Conservation (phyloP, 2,329 filamentous ascomycete genomes). For the Fusarium sp. region DNA sequence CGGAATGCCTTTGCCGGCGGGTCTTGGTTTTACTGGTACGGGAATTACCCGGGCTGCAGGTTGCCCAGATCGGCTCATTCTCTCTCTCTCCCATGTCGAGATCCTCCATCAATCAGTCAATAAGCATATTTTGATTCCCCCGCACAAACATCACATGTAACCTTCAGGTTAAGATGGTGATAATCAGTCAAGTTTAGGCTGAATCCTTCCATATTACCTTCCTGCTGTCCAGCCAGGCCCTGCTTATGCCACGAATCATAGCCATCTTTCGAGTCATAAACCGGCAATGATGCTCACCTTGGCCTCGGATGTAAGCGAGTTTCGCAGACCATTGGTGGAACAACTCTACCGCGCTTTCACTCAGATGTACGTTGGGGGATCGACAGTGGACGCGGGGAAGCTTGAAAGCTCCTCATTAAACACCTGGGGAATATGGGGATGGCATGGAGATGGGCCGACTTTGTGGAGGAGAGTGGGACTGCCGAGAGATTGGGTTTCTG, state of each 20-base stretch:
- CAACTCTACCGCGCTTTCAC: background rate
- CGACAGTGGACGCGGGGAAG: conserved; percentile 2
- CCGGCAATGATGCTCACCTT: background rate
- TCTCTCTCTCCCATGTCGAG: background rate
- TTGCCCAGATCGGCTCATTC: background rate
- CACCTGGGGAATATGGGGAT: background rate
- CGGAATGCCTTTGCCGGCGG: background rate
- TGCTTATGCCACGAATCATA: background rate
- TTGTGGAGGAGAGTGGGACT: background rate
- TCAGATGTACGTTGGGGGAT: background rate
- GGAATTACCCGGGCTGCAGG: background rate
- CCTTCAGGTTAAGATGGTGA: background rate
- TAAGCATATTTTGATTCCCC: background rate
- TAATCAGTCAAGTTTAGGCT: background rate
- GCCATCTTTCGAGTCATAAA: background rate
- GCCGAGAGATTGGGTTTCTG: background rate
- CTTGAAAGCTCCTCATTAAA: background rate
- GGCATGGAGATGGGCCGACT: background rate
- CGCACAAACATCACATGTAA: background rate
- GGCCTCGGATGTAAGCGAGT: background rate
- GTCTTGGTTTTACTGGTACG: background rate
- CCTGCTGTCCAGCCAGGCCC: background rate
- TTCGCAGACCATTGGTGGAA: background rate
- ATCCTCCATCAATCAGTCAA: conserved; percentile 2
- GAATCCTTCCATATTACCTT: background rate